Conservation (phyloP, 768 basidiomycete species). For the Pleurotus ostreatus region DNA sequence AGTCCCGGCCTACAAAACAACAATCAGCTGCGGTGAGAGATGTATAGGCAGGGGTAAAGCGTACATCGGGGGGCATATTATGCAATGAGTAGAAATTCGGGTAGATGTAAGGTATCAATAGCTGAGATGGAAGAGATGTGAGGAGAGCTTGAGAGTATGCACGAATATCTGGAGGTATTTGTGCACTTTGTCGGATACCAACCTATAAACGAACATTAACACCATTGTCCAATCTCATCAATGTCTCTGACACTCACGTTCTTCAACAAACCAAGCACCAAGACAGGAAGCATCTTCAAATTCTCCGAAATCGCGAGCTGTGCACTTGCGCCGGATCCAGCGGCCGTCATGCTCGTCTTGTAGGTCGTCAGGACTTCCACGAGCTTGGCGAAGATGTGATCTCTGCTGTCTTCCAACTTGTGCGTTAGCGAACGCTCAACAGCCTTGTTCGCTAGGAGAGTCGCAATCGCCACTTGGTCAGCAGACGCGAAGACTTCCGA, state of each 20-base stretch:
- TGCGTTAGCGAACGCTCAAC: constrained; percentile 84
- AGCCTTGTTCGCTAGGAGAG: constrained; percentile 86
- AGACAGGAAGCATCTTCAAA: constrained; percentile 88
- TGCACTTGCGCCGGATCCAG: constrained; percentile 90
- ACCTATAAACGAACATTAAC: constrained; percentile 45
- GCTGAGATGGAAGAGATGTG: constrained; percentile 86
- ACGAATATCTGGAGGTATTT: constrained; percentile 94
- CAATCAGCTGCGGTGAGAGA: background rate
- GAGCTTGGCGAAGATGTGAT: constrained; percentile 78
- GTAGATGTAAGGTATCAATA: constrained; percentile 90
- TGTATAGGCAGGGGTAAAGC: constrained; percentile 11
- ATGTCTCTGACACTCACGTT: constrained; percentile 53
- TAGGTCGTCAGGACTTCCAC: constrained; percentile 83
- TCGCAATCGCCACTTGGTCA: constrained; percentile 83
- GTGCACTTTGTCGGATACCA: constrained; percentile 91
- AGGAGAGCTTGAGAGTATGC: constrained; percentile 93
- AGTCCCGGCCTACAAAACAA: constrained; percentile 66
- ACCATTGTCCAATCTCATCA: background rate
- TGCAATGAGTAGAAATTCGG: constrained; percentile 95
- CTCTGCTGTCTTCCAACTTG: constrained; percentile 87
- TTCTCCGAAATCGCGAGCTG: constrained; percentile 92
- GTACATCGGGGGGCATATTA: constrained; percentile 90
- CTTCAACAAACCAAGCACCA: constrained; percentile 88
- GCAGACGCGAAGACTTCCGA: constrained; percentile 89
- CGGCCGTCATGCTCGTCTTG: constrained; percentile 95